These are phyloP conservation scores for Veloporphyrellus conicus DNA, from an alignment of 1,284 basidiomycete genomes.

Conservation along the genomic window DNA sequence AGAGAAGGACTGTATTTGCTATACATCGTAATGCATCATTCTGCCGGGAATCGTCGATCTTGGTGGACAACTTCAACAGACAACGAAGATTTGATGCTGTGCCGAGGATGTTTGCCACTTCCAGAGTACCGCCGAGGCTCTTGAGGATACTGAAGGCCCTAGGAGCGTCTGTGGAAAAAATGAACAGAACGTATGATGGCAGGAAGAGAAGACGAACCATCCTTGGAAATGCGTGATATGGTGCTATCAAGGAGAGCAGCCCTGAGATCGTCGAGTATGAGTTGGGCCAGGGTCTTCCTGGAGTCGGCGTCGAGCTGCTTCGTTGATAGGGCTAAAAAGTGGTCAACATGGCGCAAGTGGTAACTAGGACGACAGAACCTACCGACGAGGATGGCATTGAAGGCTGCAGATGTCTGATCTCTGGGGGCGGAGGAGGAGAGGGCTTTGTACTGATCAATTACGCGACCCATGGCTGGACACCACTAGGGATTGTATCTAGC, in stretches of 20 bases:
- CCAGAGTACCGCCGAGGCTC: conserved; percentile 65
- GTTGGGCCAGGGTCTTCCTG: conserved; percentile 49
- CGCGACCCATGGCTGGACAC: conserved; percentile 16
- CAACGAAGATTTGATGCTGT: conserved; percentile 49
- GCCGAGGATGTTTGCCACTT: conserved; percentile 64
- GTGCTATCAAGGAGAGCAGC: conserved; percentile 34
- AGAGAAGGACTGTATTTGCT: conserved; percentile 70
- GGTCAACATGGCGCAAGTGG: conserved; percentile 6
- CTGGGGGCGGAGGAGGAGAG: conserved; percentile 13
- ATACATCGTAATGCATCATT: conserved; percentile 70
- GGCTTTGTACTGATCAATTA: conserved; percentile 18
- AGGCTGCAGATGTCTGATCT: conserved; percentile 3
- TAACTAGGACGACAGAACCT: conserved; percentile 7
- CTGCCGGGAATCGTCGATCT: conserved; percentile 37
- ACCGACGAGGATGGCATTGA: conserved; percentile 19
- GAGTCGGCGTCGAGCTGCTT: conserved; percentile 33
- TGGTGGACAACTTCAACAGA: conserved; percentile 53
- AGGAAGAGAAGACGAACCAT: conserved; percentile 42
- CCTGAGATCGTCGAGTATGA: conserved; percentile 59
- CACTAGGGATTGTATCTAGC: background rate
- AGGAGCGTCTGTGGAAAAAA: conserved; percentile 46
- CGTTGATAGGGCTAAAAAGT: conserved; percentile 9
- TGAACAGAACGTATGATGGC: conserved; percentile 1
- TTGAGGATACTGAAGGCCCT: conserved; percentile 71
- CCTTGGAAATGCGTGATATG: conserved; percentile 44